Evolutionary conservation across 805 yeast genomes (phyloP).

Genomic region (Ogataea nitratoaversa): DNA sequence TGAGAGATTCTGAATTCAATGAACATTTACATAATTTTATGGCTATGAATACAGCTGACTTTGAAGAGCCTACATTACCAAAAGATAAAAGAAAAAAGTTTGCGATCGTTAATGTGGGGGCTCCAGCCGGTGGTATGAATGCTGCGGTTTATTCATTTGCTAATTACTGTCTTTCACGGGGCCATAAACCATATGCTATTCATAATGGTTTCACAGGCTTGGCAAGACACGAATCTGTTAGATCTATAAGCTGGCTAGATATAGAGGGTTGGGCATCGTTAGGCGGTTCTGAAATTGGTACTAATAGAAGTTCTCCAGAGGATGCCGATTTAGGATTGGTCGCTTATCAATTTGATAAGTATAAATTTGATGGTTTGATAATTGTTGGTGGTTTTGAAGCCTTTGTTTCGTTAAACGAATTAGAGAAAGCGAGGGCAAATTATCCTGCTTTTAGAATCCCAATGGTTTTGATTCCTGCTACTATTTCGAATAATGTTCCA

Average conservation of each 20-base stretch:
- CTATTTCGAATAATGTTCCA: constrained; percentile 76
- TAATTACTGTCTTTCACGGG: constrained; percentile 68
- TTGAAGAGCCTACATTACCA: constrained; percentile 57
- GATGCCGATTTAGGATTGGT: constrained; percentile 65
- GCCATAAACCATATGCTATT: constrained; percentile 68
- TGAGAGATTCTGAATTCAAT: constrained; percentile 67
- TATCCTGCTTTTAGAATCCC: constrained; percentile 77
- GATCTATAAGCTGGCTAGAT: constrained; percentile 60
- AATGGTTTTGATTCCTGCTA: constrained; percentile 73
- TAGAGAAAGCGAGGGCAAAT: constrained; percentile 52
- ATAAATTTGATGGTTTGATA: constrained; percentile 64
- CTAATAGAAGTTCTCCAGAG: constrained; percentile 66
- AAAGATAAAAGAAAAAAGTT: constrained; percentile 51
- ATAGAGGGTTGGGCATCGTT: constrained; percentile 67
- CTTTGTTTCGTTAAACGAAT: constrained; percentile 63
- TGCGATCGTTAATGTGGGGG: constrained; percentile 74
- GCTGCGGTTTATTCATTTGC: constrained; percentile 76
- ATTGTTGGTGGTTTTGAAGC: constrained; percentile 83
- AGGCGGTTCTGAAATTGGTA: constrained; percentile 83
- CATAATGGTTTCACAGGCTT: constrained; percentile 74
- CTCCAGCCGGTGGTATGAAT: constrained; percentile 76
- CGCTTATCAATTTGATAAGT: constrained; percentile 68
- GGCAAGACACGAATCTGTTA: constrained; percentile 56
- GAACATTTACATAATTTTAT: constrained; percentile 61
- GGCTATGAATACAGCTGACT: constrained; percentile 65